Evolutionary conservation across 352 stramenopile species (phyloP).

Genomic region (Pythium folliculosum): DNA sequence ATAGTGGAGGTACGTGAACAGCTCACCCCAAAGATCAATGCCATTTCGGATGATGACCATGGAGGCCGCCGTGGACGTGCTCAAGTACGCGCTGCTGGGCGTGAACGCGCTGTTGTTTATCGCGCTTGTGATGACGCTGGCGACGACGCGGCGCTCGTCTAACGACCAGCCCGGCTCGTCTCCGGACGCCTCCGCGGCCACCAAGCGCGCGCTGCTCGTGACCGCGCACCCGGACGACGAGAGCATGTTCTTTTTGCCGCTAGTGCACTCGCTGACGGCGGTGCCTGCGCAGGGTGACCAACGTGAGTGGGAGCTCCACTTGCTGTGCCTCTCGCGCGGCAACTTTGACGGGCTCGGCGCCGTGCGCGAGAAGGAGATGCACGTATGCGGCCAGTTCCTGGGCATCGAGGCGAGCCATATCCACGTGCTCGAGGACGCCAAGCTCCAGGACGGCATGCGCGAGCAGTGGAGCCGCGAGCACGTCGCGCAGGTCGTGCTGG

Average conservation of each 20-base stretch:
- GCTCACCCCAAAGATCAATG: no score
- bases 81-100: slow-evolving; percentile 63
- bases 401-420: slow-evolving; percentile 51
- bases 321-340: slow-evolving; percentile 92
- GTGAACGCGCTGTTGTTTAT: slow-evolving; percentile 65
- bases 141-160: slow-evolving; percentile 11
- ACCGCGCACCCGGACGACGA: slow-evolving; percentile 97
- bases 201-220: slow-evolving; percentile 77
- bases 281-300: slow-evolving; percentile 6
- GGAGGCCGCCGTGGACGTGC: slow-evolving; percentile 47
- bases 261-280: slow-evolving; percentile 67
- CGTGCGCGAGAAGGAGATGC: slow-evolving; percentile 85
- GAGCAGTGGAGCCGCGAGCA: slow-evolving; percentile 66
- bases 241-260: slow-evolving; percentile 97
- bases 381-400: slow-evolving; percentile 49
- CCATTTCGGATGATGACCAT: slow-evolving; percentile 8
- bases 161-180: not conserved
- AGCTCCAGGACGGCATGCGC: slow-evolving; percentile 88
- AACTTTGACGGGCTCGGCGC: slow-evolving; percentile 91
- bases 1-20: no score
- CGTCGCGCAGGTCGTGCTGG: slow-evolving; percentile 60
- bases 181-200: slow-evolving; percentile 8
- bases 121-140: slow-evolving; percentile 40
- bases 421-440: slow-evolving; percentile 71
- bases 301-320: slow-evolving; percentile 56